Conservation (phyloP, 179 eudicot genomes). For the Beta corolliflora region DNA sequence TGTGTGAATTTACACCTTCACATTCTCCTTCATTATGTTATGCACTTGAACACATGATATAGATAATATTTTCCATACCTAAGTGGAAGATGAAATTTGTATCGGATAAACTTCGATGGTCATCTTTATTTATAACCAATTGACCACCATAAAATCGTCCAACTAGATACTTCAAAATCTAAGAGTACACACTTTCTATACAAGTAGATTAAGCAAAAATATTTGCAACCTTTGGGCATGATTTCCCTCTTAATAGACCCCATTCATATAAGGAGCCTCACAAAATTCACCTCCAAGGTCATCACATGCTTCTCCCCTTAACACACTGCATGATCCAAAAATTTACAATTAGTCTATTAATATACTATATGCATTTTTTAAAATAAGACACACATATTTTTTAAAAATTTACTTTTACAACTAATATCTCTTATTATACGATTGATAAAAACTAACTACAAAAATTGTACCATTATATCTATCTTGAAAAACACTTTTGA, state of each 20-base stretch:
- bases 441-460: background rate
- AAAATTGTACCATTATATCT: no score
- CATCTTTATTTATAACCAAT: no score
- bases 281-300: slow-evolving; percentile 77
- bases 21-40: no score
- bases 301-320: slow-evolving; percentile 63
- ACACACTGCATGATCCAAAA: slow-evolving; percentile 38
- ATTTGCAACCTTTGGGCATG: background rate
- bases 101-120: no score
- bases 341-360: background rate
- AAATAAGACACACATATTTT: background rate
- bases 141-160: no score
- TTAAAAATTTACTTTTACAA: background rate
- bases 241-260: slow-evolving; percentile 30
- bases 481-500: no score
- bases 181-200: background rate
- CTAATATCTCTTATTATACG: slow-evolving; percentile 33
- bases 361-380: background rate
- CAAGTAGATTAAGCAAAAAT: background rate
- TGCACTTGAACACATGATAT: no score
- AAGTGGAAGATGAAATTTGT: no score
- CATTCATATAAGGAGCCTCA: slow-evolving; percentile 38
- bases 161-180: background rate
- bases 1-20: no score
- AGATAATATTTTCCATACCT: no score